Percentiles rank a stretch among this genome's conserved stretches.
Evolutionary conservation across 2,329 filamentous ascomycete genomes (phyloP).

Genomic region (Beauveria brongniartii): DNA sequence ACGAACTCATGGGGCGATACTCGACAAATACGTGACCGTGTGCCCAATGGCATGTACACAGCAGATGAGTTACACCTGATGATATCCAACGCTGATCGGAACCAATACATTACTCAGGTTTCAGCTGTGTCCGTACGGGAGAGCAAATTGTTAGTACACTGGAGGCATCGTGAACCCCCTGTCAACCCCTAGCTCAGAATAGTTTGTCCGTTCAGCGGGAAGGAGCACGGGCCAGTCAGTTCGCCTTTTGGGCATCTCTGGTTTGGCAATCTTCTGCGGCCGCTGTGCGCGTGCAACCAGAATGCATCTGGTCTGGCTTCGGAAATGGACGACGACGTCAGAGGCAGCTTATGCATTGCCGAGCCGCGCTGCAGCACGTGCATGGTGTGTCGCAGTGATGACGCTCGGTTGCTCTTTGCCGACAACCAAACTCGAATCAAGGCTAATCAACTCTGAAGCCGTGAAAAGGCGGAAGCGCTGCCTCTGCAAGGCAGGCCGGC

Average conservation of each 20-base stretch:
- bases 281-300: background rate
- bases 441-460: background rate
- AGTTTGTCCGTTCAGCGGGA: background rate
- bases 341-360: background rate
- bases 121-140: background rate
- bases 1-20: background rate
- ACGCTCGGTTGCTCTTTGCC: background rate
- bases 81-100: background rate
- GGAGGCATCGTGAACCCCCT: slow-evolving; percentile 1
- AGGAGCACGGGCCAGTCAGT: background rate
- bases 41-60: background rate
- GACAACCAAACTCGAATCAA: background rate
- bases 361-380: background rate
- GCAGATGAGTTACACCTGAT: too few species aligned
- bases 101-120: background rate
- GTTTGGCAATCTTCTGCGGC: background rate
- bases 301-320: background rate
- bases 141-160: background rate
- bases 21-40: background rate
- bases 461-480: background rate
- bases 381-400: background rate
- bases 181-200: background rate
- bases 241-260: background rate
- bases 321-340: background rate
- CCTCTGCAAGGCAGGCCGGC: background rate